Evolutionary conservation across 2,329 filamentous ascomycete genomes (phyloP).

Genomic region (Aspergillus bombycis): DNA sequence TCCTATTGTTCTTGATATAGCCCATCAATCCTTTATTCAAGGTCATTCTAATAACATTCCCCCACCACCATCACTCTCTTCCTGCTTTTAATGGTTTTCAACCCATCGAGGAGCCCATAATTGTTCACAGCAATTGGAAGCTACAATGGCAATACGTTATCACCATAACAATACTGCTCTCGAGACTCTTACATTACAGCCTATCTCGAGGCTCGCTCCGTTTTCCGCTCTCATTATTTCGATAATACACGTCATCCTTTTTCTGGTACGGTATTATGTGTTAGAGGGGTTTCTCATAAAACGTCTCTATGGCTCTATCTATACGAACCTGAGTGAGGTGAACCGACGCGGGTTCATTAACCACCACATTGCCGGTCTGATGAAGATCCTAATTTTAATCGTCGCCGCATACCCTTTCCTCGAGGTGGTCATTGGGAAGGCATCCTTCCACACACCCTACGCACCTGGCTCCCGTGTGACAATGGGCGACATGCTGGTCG

Average conservation of each 20-base stretch:
- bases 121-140: background rate
- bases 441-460: slow-evolving; percentile 37
- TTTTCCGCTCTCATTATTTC: slow-evolving; percentile 33
- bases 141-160: background rate
- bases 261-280: slow-evolving; percentile 48
- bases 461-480: slow-evolving; percentile 35
- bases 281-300: slow-evolving; percentile 45
- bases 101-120: background rate
- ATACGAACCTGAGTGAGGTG: slow-evolving; percentile 38
- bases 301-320: slow-evolving; percentile 39
- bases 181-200: slow-evolving; percentile 10
- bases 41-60: background rate
- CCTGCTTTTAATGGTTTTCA: background rate
- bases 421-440: slow-evolving; percentile 37
- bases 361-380: slow-evolving; percentile 49
- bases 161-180: background rate
- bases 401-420: slow-evolving; percentile 48
- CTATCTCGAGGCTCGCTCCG: slow-evolving; percentile 28
- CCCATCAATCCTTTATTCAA: background rate
- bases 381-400: slow-evolving; percentile 46
- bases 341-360: slow-evolving; percentile 49
- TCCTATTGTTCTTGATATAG: background rate
- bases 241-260: slow-evolving; percentile 33
- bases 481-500: slow-evolving; percentile 46
- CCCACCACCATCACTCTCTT: background rate